Evolutionary conservation across 305 asterid species (phyloP), one percentile per base, ranked within the genome.

Genomic region (Petunia hybrid): DNA sequence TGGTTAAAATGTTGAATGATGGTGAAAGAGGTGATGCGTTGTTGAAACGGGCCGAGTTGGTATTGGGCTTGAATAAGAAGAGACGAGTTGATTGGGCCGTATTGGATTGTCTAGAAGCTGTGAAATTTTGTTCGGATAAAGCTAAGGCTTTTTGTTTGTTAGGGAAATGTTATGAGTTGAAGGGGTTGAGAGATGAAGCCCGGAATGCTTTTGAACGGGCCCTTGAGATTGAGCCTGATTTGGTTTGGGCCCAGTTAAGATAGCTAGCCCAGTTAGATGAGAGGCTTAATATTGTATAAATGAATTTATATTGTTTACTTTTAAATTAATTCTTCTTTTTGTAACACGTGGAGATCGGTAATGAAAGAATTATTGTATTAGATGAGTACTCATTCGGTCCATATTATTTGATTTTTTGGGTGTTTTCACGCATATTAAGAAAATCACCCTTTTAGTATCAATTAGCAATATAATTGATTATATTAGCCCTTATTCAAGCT

Each of bases 11-110:
- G 80, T 75, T 95, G 85, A 79, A 92, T 45, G 94, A 74, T 8
- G 81, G 61, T 31, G 99, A 93, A 36, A 95, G 83, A 88, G 97
- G 91, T 4, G 97, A 92, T 40, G 98, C 97, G 12, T 82, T 93
- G 88, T 69, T 89, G 4, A 90, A 87, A 62, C 86, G 97, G 88
- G 99, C 97, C 8, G 98, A 93, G 87, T 80, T 95, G 85, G 87
- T 76, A 79, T 8, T 95, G 75, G 93, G 85, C 46, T 14, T 93
- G 89, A 90, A 87, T 63, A 87, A 89, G 89, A 85, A 84, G 84
- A 86, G 97, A 9, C 91, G 97, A 73, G 90, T 93, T 45, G 97
- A 91, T 82, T 86, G 90, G 77, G 97, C 95, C 61, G 68, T 93
- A 80, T 77, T 43, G 76, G 97, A 95, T 84, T 87, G 91, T 84